Base-by-base conservation (phyloP, 1,284 basidiomycete species). In the Taiwanofungus camphoratus region DNA sequence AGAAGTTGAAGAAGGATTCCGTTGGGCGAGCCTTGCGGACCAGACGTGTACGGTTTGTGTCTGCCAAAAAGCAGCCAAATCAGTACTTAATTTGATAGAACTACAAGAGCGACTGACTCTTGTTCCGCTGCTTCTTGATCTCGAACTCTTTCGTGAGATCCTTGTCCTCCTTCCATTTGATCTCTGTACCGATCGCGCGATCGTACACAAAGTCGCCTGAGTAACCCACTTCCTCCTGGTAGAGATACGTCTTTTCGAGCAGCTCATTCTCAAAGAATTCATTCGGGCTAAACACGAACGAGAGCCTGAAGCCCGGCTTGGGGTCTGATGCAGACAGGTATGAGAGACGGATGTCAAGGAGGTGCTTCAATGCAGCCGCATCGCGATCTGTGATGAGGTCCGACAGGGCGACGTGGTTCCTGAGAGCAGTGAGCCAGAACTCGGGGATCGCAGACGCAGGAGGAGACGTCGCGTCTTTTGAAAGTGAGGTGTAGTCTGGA, bases 51-150 rank as follows among this genome's bases (percentile, higher is more conserved):
- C 90, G 86, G 68, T 94, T 93, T 29, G 92, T 95, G 64, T 88
- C 91, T 94, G 54, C 20, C 27, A 46, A 44, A 34, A 24, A 40
- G 36, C 15, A 36, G 21, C 29, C 24, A 27, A n/a, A 39, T 36
- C 20, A 46, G 22, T 21, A 13, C 27, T 26, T 15, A 4, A 34
- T 7, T 19, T 22, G 2, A 18, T 13, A 15, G 22, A 5, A 18
- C 30, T 11, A 41, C 36, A 52, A 33, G 36, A 15, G 19, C 18
- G 18, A 51, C 82, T 48, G 59, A 94, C 92, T 92, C 77, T 98
- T 99, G 74, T 98, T 98, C 58, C 94, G 76, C 70, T 98, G 95
- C 76, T 97, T 98, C 80, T 97, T 97, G 65, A 97, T 94, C 73
- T 98, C 95, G 57, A 92, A 87, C 71, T 92, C 90, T 72, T 94